Conservation (phyloP, 1,284 basidiomycete genomes). For the Sphaerobolus stellatus region DNA sequence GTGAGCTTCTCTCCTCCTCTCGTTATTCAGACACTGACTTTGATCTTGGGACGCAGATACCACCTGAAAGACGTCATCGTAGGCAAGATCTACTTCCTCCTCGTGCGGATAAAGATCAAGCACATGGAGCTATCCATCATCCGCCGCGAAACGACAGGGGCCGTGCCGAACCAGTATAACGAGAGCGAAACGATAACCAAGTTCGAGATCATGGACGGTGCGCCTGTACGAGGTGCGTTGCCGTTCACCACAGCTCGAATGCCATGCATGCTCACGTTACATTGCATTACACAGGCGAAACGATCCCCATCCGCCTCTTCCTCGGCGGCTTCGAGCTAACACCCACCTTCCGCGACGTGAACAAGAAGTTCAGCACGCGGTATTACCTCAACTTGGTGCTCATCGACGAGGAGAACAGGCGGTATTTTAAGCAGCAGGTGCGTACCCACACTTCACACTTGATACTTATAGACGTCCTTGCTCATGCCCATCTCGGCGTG, state of each 20-base stretch:
- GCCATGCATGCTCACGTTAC: conserved; percentile 1
- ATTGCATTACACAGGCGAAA: conserved; percentile 69
- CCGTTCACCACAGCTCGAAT: neutral
- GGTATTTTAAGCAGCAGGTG: conserved; percentile 92
- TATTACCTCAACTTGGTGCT: conserved; percentile 97
- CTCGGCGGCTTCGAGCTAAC: conserved; percentile 98
- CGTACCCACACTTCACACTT: conserved; percentile 14
- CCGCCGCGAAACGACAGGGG: conserved; percentile 92
- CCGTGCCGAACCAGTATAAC: conserved; percentile 97
- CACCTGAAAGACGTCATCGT: conserved; percentile 99
- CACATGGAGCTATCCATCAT: conserved; percentile 99
- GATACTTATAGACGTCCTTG: neutral
- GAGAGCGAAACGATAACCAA: conserved; percentile 99
- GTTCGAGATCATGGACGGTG: conserved; percentile 99
- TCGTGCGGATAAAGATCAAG: conserved; percentile 99
- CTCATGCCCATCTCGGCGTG: no score
- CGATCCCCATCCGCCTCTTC: conserved; percentile 97
- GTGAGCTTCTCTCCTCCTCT: conserved; percentile 49
- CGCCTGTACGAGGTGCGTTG: conserved; percentile 79
- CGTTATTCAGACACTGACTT: neutral
- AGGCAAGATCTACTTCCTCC: conserved; percentile 98
- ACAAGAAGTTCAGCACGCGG: conserved; percentile 97
- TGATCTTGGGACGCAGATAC: conserved; percentile 69
- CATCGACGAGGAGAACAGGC: conserved; percentile 95
- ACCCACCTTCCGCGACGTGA: conserved; percentile 97